A percentile compares a stretch with the other conserved stretches of the same genome.
Evolutionary conservation across 495 filamentous ascomycete genomes (phyloP).

Genomic region (Monascus purpureus): DNA sequence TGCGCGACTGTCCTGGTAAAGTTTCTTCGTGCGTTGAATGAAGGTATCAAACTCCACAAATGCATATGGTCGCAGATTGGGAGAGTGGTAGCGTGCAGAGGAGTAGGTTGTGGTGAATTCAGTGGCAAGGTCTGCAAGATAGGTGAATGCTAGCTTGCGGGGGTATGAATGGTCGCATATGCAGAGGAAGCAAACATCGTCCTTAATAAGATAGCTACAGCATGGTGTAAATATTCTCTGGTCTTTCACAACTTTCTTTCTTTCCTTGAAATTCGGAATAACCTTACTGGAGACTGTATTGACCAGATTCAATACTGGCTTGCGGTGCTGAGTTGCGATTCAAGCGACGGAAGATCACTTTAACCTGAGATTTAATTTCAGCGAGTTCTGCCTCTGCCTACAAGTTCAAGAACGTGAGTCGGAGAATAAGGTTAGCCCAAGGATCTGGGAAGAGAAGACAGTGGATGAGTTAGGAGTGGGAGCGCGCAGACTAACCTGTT

Average conservation of each 20-base stretch:
- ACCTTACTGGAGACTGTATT: constrained; percentile 76
- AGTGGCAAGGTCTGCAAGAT: constrained; percentile 78
- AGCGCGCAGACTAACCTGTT: constrained; percentile 38
- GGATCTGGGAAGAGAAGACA: neutral
- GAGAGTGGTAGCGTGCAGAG: constrained; percentile 52
- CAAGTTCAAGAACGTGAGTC: constrained; percentile 3
- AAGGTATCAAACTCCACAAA: constrained; percentile 98
- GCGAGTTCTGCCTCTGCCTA: constrained; percentile 61
- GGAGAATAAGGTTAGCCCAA: neutral
- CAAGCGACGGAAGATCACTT: constrained; percentile 75
- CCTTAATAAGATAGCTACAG: constrained; percentile 67
- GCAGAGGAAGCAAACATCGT: constrained; percentile 76
- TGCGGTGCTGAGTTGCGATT: constrained; percentile 79
- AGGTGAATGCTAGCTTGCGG: constrained; percentile 96
- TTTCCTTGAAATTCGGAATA: neutral
- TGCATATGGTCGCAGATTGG: constrained; percentile 75
- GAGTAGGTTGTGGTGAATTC: constrained; percentile 88
- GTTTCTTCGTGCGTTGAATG: constrained; percentile 81
- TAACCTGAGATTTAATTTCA: constrained; percentile 82
- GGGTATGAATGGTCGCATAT: constrained; percentile 91
- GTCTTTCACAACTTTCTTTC: neutral
- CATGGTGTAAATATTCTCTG: constrained; percentile 1
- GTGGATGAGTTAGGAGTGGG: constrained; percentile 6
- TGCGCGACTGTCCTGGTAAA: constrained; percentile 87
- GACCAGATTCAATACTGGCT: constrained; percentile 78